Conservation (phyloP, 768 basidiomycete species). For the Suillus paluster region DNA sequence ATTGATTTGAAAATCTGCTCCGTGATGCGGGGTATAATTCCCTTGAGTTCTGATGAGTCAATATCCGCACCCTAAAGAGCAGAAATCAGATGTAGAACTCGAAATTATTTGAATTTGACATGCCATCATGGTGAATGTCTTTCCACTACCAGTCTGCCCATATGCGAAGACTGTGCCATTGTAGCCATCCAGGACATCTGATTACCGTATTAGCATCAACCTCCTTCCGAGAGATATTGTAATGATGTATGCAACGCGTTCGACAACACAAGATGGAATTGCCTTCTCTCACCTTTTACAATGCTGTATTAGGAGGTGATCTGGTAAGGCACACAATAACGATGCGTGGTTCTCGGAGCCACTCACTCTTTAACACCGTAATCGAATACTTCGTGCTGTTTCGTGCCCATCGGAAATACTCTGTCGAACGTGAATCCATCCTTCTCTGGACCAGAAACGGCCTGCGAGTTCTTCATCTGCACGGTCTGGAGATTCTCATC, state of each 20-base stretch:
- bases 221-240: background rate
- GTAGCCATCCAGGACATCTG: constrained; percentile 98
- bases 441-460: constrained; percentile 85
- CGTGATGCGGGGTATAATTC: constrained; percentile 97
- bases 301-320: constrained; percentile 53
- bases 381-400: constrained; percentile 95
- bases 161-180: constrained; percentile 98
- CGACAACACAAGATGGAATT: background rate
- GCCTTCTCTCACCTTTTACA: constrained; percentile 70
- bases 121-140: constrained; percentile 99
- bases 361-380: constrained; percentile 97
- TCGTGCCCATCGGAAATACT: constrained; percentile 90
- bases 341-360: constrained; percentile 9
- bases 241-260: constrained; percentile 1
- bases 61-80: constrained; percentile 88
- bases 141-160: constrained; percentile 96
- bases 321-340: constrained; percentile 21
- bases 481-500: constrained; percentile 86
- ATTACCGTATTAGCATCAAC: constrained; percentile 19
- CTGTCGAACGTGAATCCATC: constrained; percentile 98
- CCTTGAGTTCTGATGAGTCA: constrained; percentile 90
- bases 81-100: constrained; percentile 14
- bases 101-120: constrained; percentile 19
- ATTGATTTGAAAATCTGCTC: constrained; percentile 99
- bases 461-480: constrained; percentile 70